Evolutionary conservation across 2,329 filamentous ascomycete genomes (phyloP).

Genomic region (Microdochium paspali): DNA sequence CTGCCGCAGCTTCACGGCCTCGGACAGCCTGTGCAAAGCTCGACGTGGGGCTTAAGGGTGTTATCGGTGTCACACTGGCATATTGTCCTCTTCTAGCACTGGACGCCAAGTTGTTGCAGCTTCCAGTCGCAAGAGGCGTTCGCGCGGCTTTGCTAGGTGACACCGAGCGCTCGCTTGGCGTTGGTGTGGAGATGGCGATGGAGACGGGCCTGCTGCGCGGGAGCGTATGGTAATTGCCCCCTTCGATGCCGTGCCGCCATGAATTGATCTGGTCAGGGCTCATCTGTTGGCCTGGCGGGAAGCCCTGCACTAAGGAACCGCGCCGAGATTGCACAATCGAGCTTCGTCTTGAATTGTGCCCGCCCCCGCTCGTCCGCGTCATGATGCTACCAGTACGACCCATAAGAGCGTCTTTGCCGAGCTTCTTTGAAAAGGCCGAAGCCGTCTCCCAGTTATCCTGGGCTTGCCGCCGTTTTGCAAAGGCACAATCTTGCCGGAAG

Average conservation of each 20-base stretch:
- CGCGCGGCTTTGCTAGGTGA: slow-evolving; percentile 39
- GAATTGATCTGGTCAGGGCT: slow-evolving; percentile 70
- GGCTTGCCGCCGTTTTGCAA: slow-evolving; percentile 54
- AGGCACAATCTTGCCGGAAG: slow-evolving; percentile 90
- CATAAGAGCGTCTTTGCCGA: slow-evolving; percentile 50
- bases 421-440: slow-evolving; percentile 64
- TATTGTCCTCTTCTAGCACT: slow-evolving; percentile 15
- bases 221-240: slow-evolving; percentile 13
- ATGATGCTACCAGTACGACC: slow-evolving; percentile 47
- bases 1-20: neutral
- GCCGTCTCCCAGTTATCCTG: slow-evolving; percentile 68
- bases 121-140: slow-evolving; percentile 22
- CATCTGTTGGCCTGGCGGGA: slow-evolving; percentile 19
- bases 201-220: slow-evolving; percentile 24
- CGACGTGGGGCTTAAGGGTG: slow-evolving; percentile 10
- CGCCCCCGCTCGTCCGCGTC: slow-evolving; percentile 35
- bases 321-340: slow-evolving; percentile 21
- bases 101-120: slow-evolving; percentile 29
- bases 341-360: slow-evolving; percentile 23
- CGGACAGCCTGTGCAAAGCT: slow-evolving; percentile 8
- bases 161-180: slow-evolving; percentile 42
- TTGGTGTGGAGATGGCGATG: slow-evolving; percentile 23
- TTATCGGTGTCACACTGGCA: slow-evolving; percentile 7
- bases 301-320: slow-evolving; percentile 38
- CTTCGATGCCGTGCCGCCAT: slow-evolving; percentile 66